Base-by-base conservation (phyloP, 129 eudicot genomes). In the Solidago caesia region DNA sequence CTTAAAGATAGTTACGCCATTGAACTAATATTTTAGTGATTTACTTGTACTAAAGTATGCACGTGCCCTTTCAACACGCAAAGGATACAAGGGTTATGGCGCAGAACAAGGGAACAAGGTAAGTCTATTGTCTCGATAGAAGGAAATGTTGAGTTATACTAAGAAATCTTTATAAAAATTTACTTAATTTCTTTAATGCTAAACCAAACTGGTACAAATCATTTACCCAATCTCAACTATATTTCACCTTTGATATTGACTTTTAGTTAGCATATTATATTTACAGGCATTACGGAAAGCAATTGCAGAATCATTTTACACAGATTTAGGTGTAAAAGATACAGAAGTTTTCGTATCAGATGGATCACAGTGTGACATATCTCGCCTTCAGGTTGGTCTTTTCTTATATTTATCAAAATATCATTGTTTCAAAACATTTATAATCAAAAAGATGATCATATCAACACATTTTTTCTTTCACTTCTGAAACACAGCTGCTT, bases 91-190 rank as follows among this genome's bases (percentile, higher is more conserved):
- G 77, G 97, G 97, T 13, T 91, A 91, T 72, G 97, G 97, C 53
- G 87, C 88, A 29, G 97, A 91, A 78, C 97, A 91, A 82, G 97
- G 97, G 62, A 84, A 85, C 88, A 82, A 88, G 88, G 96, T 87
- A 67, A 49, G 8, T 12, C 49, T 13, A 42, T 57, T 6, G 16
- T 15, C 68, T 39, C 65, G 2, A 48, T 10, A 51, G 7, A 56
- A 60, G 11, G 44, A 44, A 59, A 7, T 7, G n/a, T 69, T 44
- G 25, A 52, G n/a, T 33, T 55, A 29, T 25, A 44, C 46, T 25
- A 44, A 56, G 7, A 52, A 14, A 42, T 44, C 21, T 55, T 55
- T n/a, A 8, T 25, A 43, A 33, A 45, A 6, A 13, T 67, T 5
- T 12, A n/a, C 61, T 15, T 56, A 56, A 16, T 9, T 56, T 15